Conservation (phyloP, 1,284 basidiomycete species). For the Heterobasidion occidentale region DNA sequence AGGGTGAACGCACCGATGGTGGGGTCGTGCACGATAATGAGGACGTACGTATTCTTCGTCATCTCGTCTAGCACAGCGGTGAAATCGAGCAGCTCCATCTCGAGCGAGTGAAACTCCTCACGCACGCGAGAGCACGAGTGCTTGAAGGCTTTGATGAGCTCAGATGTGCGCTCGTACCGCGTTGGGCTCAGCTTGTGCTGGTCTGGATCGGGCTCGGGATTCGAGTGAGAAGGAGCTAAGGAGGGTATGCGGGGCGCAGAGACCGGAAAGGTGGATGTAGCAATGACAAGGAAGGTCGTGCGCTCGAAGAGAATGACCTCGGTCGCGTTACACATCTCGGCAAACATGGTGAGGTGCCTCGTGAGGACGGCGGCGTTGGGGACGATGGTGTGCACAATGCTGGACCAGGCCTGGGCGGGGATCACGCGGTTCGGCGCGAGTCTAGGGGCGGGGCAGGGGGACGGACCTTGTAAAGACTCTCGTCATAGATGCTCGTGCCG, state of each 20-base stretch:
- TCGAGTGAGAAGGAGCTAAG: conserved; percentile 7
- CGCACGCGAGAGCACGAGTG: conserved; percentile 79
- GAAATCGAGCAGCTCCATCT: conserved; percentile 79
- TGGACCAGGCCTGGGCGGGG: conserved; percentile 82
- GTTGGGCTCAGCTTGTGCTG: conserved; percentile 60
- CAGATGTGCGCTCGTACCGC: conserved; percentile 92
- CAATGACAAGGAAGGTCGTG: conserved; percentile 96
- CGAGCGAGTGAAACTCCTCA: conserved; percentile 75
- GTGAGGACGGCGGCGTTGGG: conserved; percentile 90
- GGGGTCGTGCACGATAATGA: conserved; percentile 84
- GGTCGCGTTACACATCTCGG: conserved; percentile 78
- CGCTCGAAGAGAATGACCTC: conserved; percentile 97
- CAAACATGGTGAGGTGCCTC: conserved; percentile 79
- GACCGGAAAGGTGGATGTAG: conserved; percentile 43
- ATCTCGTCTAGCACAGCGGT: conserved; percentile 92
- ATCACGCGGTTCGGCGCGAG: conserved; percentile 2
- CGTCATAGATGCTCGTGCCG: conserved; percentile 98
- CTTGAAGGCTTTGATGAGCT: conserved; percentile 94
- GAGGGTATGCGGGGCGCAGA: conserved; percentile 7
- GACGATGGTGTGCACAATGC: conserved; percentile 93
- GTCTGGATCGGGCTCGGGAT: conserved; percentile 18
- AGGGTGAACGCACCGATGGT: conserved; percentile 58
- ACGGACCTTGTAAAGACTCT: conserved; percentile 88
- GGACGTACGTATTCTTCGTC: conserved; percentile 91
- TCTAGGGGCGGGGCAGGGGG: background rate